Conservation (phyloP, 805 yeast species). For the Yueomyces sp. region DNA sequence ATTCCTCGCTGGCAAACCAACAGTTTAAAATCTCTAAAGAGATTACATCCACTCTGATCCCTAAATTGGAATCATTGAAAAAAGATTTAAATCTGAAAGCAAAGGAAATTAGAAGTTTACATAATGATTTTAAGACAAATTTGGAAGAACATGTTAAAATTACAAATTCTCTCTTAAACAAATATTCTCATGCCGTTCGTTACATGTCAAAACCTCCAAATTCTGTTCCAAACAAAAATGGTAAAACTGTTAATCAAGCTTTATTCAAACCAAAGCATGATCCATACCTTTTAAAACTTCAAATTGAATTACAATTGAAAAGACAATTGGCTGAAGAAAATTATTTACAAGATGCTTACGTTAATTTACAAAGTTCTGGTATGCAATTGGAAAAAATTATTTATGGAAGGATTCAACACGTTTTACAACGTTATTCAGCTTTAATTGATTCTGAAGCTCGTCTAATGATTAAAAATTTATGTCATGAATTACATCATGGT, state of each 20-base stretch:
- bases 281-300: constrained; percentile 50
- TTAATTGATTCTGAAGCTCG: constrained; percentile 41
- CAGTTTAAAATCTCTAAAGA: constrained; percentile 43
- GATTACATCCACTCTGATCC: constrained; percentile 39
- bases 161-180: constrained; percentile 43
- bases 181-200: constrained; percentile 33
- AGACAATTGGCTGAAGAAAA: constrained; percentile 49
- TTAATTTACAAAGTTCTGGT: constrained; percentile 52
- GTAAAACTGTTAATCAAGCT: constrained; percentile 8
- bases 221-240: constrained; percentile 19
- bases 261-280: constrained; percentile 32
- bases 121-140: constrained; percentile 47
- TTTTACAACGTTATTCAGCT: constrained; percentile 37
- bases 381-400: constrained; percentile 52
- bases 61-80: constrained; percentile 43
- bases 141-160: constrained; percentile 47
- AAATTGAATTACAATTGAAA: constrained; percentile 51
- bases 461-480: constrained; percentile 39
- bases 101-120: constrained; percentile 63
- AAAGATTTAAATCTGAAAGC: constrained; percentile 66
- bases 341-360: constrained; percentile 50
- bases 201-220: constrained; percentile 16
- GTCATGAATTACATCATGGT: constrained; percentile 30
- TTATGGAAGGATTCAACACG: constrained; percentile 46
- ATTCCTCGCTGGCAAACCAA: constrained; percentile 41